Evolutionary conservation across 1,284 basidiomycete species (phyloP).

Genomic region (Leccinum fuscescens): DNA sequence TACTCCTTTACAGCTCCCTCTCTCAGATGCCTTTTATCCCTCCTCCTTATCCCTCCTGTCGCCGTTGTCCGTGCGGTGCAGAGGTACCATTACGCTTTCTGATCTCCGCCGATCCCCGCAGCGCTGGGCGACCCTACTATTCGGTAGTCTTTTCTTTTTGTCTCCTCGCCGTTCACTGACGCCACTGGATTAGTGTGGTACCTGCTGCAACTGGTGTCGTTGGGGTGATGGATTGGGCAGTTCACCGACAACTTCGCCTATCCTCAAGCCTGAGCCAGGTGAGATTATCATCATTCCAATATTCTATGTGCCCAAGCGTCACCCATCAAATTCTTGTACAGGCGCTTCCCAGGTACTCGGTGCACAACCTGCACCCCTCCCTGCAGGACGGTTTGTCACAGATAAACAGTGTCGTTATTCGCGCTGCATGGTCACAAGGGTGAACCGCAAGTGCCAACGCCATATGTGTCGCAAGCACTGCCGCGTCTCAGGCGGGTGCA

Average conservation of each 20-base stretch:
- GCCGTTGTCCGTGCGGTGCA: neutral
- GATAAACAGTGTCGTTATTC: neutral
- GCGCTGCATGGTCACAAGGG: neutral
- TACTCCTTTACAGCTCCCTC: neutral
- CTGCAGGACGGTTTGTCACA: neutral
- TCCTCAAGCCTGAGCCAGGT: neutral
- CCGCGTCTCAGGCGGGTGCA: neutral
- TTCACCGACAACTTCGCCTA: neutral
- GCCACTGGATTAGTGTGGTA: neutral
- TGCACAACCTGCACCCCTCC: neutral
- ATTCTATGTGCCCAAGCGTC: neutral
- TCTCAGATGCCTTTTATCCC: neutral
- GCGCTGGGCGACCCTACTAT: neutral
- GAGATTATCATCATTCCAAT: neutral
- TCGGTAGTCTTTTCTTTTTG: neutral
- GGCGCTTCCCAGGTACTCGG: neutral
- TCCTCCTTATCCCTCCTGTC: neutral
- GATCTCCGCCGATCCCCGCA: neutral
- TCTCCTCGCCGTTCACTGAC: neutral
- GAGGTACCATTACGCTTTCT: neutral
- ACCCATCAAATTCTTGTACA: neutral
- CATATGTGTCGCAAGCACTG: neutral
- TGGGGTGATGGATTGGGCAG: neutral
- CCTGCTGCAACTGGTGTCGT: neutral
- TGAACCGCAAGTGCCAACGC: neutral